Evolutionary conservation across 2,329 filamentous ascomycete species (phyloP).

Genomic region (Fusarium odoratissimum): DNA sequence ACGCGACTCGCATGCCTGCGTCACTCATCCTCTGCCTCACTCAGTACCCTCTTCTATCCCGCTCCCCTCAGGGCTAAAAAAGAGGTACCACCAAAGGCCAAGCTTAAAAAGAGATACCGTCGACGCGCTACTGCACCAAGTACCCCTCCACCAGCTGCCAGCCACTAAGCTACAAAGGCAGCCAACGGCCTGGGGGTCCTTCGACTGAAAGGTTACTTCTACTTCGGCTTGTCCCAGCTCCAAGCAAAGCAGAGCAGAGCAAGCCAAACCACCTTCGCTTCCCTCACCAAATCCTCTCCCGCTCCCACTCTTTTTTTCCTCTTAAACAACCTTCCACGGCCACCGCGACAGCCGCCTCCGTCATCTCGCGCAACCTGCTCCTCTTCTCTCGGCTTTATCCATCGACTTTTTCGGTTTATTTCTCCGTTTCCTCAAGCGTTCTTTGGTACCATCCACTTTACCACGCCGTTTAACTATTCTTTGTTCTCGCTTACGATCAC

Average conservation of each 20-base stretch:
- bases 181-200: slow-evolving; percentile 39
- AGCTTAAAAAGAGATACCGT: slow-evolving; percentile 31
- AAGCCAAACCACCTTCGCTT: slow-evolving; percentile 27
- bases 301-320: slow-evolving; percentile 29
- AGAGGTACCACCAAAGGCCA: slow-evolving; percentile 19
- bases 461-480: slow-evolving; percentile 27
- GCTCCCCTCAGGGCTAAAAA: slow-evolving; percentile 34
- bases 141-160: slow-evolving; percentile 29
- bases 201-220: slow-evolving; percentile 14
- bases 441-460: slow-evolving; percentile 20
- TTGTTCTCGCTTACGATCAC: slow-evolving; percentile 38
- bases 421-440: slow-evolving; percentile 14
- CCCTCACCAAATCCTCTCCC: slow-evolving; percentile 31
- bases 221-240: slow-evolving; percentile 33
- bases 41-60: slow-evolving; percentile 13
- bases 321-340: slow-evolving; percentile 17
- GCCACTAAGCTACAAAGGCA: slow-evolving; percentile 38
- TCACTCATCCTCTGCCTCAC: slow-evolving; percentile 11
- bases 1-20: slow-evolving; percentile 28
- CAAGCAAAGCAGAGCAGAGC: slow-evolving; percentile 14
- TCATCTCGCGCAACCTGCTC: slow-evolving; percentile 29
- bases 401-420: slow-evolving; percentile 17
- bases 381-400: slow-evolving; percentile 18
- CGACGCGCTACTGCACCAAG: slow-evolving; percentile 34
- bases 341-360: slow-evolving; percentile 35